Base-by-base conservation (phyloP, 257 asterid species). In the Gentiana straminea region DNA sequence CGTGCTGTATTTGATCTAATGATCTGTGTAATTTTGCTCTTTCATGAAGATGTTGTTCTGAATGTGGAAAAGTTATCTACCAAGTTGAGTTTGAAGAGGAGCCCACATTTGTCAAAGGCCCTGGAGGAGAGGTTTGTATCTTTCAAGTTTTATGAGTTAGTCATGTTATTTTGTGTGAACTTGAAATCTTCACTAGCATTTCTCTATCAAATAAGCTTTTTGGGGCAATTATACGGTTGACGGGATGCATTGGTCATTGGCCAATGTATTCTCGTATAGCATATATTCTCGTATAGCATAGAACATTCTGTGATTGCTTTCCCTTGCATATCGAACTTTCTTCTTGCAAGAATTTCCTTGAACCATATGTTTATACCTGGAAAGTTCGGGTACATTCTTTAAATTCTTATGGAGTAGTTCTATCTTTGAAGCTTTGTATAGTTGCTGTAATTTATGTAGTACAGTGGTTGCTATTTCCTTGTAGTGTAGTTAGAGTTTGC, bases 31-130 rank as follows among this genome's bases (percentile, higher is more conserved):
- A 4, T 39, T 54, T 3, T 8, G 50, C 33, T 37, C 33, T 43
- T 59, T 59, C 15, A 59, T 53, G 37, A 50, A 68, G 73, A 51
- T 68, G 68, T 24, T 68, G 73, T 7, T 33, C 54, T 52, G 60
- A 68, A 51, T 68, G 73, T 33, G 73, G 73, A 68, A 68, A 49
- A 68, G 51, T 62, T 11, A 64, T 47, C 24, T 45, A 13, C 55
- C 68, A 68, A 51, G 68, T 61, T 38, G 55, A 49, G 33, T 68
- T 38, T 38, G 57, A 55, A 32, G 73, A 68, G 4, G 67, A 62
- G 54, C 60, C 62, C 11, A 68, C 68, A 47, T 68, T 68, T 12
- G 47, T 58, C 7, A 61, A 62, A 57, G 73, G 73, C 13, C 55
- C 73, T 0, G 56, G 54, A 9, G 73, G 68, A 51, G 64, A 56